Percentiles rank a stretch among this genome's conserved stretches.
Evolutionary conservation across 805 yeast genomes (phyloP).

Genomic region (Pichia manshurica): DNA sequence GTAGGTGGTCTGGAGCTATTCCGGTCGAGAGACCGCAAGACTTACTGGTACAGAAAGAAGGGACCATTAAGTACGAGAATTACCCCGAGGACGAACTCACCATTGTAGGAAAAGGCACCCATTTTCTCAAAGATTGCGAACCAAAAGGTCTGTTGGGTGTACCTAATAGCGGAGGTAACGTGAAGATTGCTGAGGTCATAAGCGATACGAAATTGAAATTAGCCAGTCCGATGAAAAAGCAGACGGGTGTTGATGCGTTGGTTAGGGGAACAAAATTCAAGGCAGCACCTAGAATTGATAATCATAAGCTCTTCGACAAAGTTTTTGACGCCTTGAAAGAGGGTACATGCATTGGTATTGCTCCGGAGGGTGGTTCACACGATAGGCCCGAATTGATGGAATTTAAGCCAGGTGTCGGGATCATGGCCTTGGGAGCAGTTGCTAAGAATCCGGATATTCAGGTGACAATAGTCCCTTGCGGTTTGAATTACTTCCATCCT

Average conservation of each 20-base stretch:
- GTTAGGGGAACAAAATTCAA: constrained; percentile 52
- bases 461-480: constrained; percentile 89
- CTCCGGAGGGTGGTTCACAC: constrained; percentile 99
- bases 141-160: constrained; percentile 69
- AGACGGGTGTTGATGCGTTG: constrained; percentile 42
- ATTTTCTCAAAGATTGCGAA: constrained; percentile 57
- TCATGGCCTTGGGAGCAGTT: constrained; percentile 94
- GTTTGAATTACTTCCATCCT: constrained; percentile 94
- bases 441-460: constrained; percentile 59
- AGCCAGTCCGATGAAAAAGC: constrained; percentile 61
- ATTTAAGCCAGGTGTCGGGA: constrained; percentile 93
- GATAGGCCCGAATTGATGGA: constrained; percentile 90
- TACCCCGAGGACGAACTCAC: constrained; percentile 42
- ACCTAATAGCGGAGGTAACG: constrained; percentile 71
- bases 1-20: constrained; percentile 71
- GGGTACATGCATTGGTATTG: constrained; percentile 81
- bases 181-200: constrained; percentile 60
- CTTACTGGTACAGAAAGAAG: constrained; percentile 58
- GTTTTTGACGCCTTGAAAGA: constrained; percentile 73
- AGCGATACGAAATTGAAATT: constrained; percentile 66
- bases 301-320: constrained; percentile 66
- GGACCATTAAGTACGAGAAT: constrained; percentile 45
- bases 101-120: constrained; percentile 64
- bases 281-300: constrained; percentile 77
- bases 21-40: constrained; percentile 95